Percentiles rank a stretch among this genome's conserved stretches.
Conservation (phyloP, 2,329 filamentous ascomycete species). For the Endocalyx cinctus region DNA sequence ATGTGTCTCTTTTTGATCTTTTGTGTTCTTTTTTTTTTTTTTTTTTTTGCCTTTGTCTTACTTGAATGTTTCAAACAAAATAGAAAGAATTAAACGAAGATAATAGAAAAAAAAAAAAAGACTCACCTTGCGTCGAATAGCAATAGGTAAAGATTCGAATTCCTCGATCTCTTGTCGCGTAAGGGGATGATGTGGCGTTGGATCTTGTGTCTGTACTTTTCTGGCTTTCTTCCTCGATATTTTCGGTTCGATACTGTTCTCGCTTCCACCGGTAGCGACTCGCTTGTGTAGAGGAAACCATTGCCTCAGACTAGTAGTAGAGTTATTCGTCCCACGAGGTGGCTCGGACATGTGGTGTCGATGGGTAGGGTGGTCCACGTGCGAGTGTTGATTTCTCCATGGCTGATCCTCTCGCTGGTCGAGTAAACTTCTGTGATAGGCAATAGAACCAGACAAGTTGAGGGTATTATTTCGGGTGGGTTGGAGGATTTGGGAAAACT, state of each 20-base stretch:
- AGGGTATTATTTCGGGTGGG: too few species aligned
- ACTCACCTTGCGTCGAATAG: constrained; percentile 49
- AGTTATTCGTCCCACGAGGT: too few species aligned
- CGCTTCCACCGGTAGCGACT: too few species aligned
- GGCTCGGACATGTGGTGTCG: neutral
- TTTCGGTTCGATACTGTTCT: constrained; percentile 6
- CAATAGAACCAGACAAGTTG: too few species aligned
- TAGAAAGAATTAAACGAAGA: neutral
- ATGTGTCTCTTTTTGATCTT: too few species aligned
- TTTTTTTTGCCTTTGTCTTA: too few species aligned
- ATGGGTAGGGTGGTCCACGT: constrained; percentile 3
- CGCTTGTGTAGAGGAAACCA: constrained; percentile 15
- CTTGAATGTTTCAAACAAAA: neutral
- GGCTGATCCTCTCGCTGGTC: constrained; percentile 15
- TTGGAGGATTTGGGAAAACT: too few species aligned
- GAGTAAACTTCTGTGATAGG: constrained; percentile 21
- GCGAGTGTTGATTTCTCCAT: constrained; percentile 8
- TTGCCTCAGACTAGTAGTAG: constrained; percentile 12
- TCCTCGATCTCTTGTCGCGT: constrained; percentile 37
- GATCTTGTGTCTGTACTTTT: constrained; percentile 7
- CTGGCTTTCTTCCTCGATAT: constrained; percentile 11
- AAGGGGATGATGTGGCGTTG: constrained; percentile 21
- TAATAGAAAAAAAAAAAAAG: constrained; percentile 4
- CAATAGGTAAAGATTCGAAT: constrained; percentile 44
- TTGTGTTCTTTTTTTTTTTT: too few species aligned